Conservation (phyloP, 176 grass and related monocot species). For the Coix lacrymajobi region DNA sequence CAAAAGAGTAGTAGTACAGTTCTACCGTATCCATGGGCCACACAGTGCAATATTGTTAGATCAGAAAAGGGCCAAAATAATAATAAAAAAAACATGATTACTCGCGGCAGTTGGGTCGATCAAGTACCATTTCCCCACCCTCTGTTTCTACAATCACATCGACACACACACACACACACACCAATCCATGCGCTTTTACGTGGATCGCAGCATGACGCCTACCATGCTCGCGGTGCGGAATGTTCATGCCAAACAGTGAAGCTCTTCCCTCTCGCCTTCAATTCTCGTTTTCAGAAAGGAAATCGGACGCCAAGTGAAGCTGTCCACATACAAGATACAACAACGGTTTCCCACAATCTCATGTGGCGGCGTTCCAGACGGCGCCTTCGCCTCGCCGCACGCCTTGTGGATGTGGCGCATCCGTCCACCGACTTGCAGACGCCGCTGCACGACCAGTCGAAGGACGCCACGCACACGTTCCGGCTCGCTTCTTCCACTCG, state of each 20-base stretch:
- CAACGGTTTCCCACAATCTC: not conserved
- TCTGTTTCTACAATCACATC: not conserved
- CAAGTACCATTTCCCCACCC: not conserved
- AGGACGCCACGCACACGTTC: conserved; percentile 75
- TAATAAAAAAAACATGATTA: not conserved
- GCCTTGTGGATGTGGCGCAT: conserved; percentile 71
- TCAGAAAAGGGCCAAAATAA: not conserved
- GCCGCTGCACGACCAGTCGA: conserved; percentile 84
- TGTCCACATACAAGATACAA: not conserved
- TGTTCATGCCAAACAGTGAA: not conserved
- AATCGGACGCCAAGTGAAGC: not conserved
- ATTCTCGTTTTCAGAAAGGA: not conserved
- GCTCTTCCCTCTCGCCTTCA: not conserved
- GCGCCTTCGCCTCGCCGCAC: conserved; percentile 72
- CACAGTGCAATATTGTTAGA: not conserved
- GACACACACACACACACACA: too few species aligned
- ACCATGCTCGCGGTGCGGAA: not conserved
- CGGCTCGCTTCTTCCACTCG: conserved; percentile 76
- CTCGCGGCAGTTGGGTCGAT: not conserved
- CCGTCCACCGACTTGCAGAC: conserved; percentile 70
- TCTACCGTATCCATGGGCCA: not conserved
- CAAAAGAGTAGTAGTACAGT: not conserved
- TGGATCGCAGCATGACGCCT: not conserved
- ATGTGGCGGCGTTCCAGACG: conserved; percentile 47
- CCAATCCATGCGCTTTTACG: not conserved